Evolutionary conservation across 208 protist species (phyloP).

Genomic region (Trichomonas tenax): DNA sequence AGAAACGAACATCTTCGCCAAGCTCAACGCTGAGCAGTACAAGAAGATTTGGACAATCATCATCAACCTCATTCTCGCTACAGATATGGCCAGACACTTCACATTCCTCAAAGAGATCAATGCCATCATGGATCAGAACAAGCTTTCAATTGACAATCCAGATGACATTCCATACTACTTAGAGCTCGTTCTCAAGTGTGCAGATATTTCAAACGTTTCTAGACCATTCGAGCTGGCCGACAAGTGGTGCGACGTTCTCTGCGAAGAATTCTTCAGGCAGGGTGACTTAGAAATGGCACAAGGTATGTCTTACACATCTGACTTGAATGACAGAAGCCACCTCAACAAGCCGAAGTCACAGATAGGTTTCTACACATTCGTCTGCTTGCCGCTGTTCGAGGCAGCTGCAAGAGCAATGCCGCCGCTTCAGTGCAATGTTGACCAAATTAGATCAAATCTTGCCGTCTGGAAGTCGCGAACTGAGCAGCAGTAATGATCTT

Average conservation of each 20-base stretch:
- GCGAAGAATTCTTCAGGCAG: not conserved
- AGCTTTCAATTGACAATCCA: too few relatives aligned
- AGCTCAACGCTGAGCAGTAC: slow-evolving; percentile 29
- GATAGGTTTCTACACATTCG: not conserved
- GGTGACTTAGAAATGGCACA: not conserved
- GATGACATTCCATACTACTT: not conserved
- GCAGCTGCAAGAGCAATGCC: not conserved
- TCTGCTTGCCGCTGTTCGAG: not conserved
- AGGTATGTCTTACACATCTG: not conserved
- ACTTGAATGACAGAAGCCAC: not conserved
- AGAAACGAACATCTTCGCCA: slow-evolving; percentile 34
- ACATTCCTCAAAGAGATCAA: slow-evolving; percentile 20
- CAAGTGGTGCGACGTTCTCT: not conserved
- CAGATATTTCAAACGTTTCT: not conserved
- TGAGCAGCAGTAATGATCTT: too few relatives aligned
- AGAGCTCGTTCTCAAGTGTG: not conserved
- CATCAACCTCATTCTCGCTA: slow-evolving; percentile 41
- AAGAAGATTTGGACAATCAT: slow-evolving; percentile 32
- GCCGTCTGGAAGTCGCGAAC: not conserved
- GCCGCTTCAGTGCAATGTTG: not conserved
- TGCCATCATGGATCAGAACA: not conserved
- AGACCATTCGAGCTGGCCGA: not conserved
- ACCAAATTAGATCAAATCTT: not conserved
- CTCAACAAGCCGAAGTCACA: not conserved
- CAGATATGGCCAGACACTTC: slow-evolving; percentile 46